Conservation (phyloP, 2,329 filamentous ascomycete species). For the Dothistroma pini region DNA sequence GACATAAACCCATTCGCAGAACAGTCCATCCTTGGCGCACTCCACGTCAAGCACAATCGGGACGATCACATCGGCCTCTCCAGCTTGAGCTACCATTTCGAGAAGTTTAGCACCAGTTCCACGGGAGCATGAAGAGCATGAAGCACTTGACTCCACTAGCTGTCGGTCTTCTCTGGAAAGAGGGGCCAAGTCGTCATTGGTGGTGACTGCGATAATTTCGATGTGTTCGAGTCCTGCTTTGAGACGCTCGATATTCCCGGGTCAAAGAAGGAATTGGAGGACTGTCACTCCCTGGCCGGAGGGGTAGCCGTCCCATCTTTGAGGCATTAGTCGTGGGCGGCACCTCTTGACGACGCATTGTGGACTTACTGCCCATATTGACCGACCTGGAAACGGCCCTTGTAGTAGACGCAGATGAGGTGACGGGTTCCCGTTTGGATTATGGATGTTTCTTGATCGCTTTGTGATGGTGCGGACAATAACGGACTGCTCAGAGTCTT, state of each 20-base stretch:
- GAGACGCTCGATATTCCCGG: slow-evolving; percentile 26
- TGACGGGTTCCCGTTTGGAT: slow-evolving; percentile 19
- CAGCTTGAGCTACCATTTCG: background rate
- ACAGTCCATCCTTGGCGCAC: slow-evolving; percentile 23
- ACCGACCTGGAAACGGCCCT: slow-evolving; percentile 22
- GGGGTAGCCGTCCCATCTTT: slow-evolving; percentile 20
- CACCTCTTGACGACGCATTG: too few species aligned
- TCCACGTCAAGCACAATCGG: slow-evolving; percentile 12
- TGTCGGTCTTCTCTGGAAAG: background rate
- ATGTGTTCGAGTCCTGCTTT: slow-evolving; percentile 4
- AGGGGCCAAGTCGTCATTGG: background rate
- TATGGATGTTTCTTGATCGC: background rate
- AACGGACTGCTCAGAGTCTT: background rate
- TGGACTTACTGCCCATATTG: slow-evolving; percentile 29
- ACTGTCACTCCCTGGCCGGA: slow-evolving; percentile 25
- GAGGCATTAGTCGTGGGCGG: background rate
- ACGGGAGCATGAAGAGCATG: background rate
- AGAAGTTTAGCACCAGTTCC: slow-evolving; percentile 1
- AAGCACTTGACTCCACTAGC: background rate
- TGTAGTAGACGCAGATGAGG: slow-evolving; percentile 24
- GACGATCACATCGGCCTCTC: background rate
- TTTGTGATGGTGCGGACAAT: background rate
- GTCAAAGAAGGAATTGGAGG: slow-evolving; percentile 24
- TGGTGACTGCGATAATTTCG: background rate
- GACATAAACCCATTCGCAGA: slow-evolving; percentile 31